Evolutionary conservation across 2,329 filamentous ascomycete species (phyloP), one percentile per base, ranked within the genome.

Genomic region (Penicillium oxalicum): DNA sequence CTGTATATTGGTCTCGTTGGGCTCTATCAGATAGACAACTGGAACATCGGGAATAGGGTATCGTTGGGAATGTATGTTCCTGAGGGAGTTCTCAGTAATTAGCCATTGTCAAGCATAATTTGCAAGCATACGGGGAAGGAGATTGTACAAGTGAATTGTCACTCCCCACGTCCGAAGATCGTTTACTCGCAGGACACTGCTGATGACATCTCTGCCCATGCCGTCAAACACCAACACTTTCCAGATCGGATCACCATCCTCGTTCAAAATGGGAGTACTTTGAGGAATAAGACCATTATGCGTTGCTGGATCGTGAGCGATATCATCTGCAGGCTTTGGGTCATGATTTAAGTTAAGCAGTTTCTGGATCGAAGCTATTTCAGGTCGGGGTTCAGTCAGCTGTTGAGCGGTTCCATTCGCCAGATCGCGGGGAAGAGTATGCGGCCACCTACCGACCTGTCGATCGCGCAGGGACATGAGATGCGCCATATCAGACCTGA

Each of bases 171-270:
- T 82, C 54, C 94, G 80, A 65, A 98, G 75, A 71, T 98, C 93
- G 64, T 90, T 95, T 54, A 98, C 93, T 50, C 91, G 81, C 56
- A 98, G 77, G 2, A 98, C 91, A 63, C 91, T 96, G 74, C 90
- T 96, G 63, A 98, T 96, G 50, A 98, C 88, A 79, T 97, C 91
- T 67, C 91, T 81, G 41, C 91, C 93, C 60, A 86, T 73, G 59
- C 91, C 87, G 70, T 98, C 94, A 66, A 98, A 97, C 8, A 98
- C 89, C 45, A 98, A 76, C 5, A 97, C 88, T 70, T 97, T 97
- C 91, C 91, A 97, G 73, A 96, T 91, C 0, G 91, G 91, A 62
- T 95, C 88, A 54, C 91, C 90, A 60, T 94, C 86, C 40, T 88
- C 79, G 59, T 90, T 90, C 53, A 95, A 75, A 45, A 96, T 87